Evolutionary conservation across 176 grass and related monocot genomes (phyloP), one percentile per base, ranked within the genome.

Genomic region (Oryza coarctata): DNA sequence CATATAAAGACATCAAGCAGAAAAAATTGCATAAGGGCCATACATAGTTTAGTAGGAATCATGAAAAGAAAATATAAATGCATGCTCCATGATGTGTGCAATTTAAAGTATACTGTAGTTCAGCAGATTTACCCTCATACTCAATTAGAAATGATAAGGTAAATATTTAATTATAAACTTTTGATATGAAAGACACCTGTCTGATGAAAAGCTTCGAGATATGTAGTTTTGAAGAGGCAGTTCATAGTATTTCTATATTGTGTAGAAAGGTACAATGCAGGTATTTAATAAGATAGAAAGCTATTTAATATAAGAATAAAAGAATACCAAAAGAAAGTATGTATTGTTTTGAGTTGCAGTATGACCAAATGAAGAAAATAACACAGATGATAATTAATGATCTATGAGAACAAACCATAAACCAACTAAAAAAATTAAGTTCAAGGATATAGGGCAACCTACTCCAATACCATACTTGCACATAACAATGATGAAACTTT

Each of bases 11-110:
- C 50, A 75, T 27, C 22, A 76, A 64, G 75, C 12, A 63, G 40
- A 6, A 39, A 55, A n/a, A 7, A 18, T 26, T 71, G 12, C 63
- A 70, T 3, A 50, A 28, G 76, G 35, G 9, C 32, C 14, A 84
- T 17, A 76, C 79, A 71, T 52, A 50, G 13, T 67, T 73, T 25
- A 68, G 68, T 33, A 80, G 6, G 50, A 75, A 88, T 10, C 74
- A 68, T 67, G 22, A 77, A 45, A 83, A 65, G 11, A 69, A 76
- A 75, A 76, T 65, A 35, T 27, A 85, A 40, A 72, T 15, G 0
- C 4, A 34, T 55, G 55, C 32, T 65, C 52, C 62, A 71, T 25
- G 33, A 47, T 12, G 9, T 58, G 36, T 40, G 31, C 17, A 72
- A 31, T 63, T 15, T 22, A 72, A 31, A 30, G n/a, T 29, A 6